Conservation (phyloP, 148 eudicot genomes). For the Arbutus unedo region DNA sequence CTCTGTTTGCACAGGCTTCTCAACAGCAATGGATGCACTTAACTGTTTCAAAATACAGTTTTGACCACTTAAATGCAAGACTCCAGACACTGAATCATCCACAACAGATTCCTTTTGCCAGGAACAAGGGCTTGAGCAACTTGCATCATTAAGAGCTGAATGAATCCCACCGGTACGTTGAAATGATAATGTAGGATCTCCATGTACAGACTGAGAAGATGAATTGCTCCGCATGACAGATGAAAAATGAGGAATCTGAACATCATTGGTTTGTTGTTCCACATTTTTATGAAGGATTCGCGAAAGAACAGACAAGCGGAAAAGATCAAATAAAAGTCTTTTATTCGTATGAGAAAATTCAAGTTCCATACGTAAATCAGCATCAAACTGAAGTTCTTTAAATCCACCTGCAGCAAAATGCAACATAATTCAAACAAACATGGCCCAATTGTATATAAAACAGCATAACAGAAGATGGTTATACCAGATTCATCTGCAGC, state of each 20-base stretch:
- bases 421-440: slow-evolving; percentile 10
- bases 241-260: slow-evolving; percentile 47
- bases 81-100: slow-evolving; percentile 22
- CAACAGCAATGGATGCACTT: slow-evolving; percentile 46
- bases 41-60: slow-evolving; percentile 58
- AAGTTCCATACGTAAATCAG: slow-evolving; percentile 43
- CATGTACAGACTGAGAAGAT: slow-evolving; percentile 26
- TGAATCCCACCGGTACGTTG: slow-evolving; percentile 25
- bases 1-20: slow-evolving; percentile 42
- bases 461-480: slow-evolving; percentile 9
- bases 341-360: slow-evolving; percentile 36
- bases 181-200: slow-evolving; percentile 24
- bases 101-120: slow-evolving; percentile 28
- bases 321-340: slow-evolving; percentile 46
- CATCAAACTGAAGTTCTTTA: slow-evolving; percentile 57
- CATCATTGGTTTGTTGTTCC: slow-evolving; percentile 31
- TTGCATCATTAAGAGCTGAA: slow-evolving; percentile 31
- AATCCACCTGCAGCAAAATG: slow-evolving; percentile 52
- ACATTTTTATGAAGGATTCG: slow-evolving; percentile 32
- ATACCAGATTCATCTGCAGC: slow-evolving; percentile 67
- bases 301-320: slow-evolving; percentile 62
- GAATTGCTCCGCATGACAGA: slow-evolving; percentile 29
- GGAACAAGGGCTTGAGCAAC: slow-evolving; percentile 38
- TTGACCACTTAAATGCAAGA: slow-evolving; percentile 32
- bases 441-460: neutral